Conservation (phyloP, 179 eudicot genomes). For the Beta lomatogona region DNA sequence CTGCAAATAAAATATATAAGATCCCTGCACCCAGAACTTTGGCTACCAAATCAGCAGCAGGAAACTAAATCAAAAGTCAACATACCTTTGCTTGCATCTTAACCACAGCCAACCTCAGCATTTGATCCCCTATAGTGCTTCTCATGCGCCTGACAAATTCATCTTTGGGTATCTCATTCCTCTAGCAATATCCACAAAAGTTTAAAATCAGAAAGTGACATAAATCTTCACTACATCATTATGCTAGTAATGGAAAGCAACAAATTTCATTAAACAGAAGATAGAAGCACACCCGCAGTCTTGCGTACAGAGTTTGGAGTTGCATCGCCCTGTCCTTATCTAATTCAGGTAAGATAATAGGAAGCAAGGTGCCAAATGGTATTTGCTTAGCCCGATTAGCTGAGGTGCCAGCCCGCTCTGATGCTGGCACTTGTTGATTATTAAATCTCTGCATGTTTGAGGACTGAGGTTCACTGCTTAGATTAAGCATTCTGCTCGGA, state of each 20-base stretch:
- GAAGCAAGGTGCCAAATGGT: conserved; percentile 86
- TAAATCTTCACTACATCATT: neutral
- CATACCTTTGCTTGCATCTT: conserved; percentile 77
- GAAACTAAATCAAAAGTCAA: conserved; percentile 8
- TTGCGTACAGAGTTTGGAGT: conserved; percentile 58
- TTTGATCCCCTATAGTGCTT: conserved; percentile 85
- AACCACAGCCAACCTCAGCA: conserved; percentile 85
- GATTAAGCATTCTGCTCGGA: conserved; percentile 24
- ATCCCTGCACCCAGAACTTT: conserved; percentile 32
- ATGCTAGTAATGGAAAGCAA: neutral
- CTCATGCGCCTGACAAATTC: conserved; percentile 82
- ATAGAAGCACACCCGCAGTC: conserved; percentile 54
- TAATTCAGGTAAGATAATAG: conserved; percentile 77
- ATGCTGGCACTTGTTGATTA: conserved; percentile 46
- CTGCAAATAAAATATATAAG: conserved; percentile 39
- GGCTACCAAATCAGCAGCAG: neutral
- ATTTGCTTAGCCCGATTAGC: conserved; percentile 64
- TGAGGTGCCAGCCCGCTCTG: conserved; percentile 47
- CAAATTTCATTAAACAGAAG: neutral
- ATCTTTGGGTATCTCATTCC: conserved; percentile 83
- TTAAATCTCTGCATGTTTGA: conserved; percentile 43
- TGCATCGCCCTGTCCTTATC: conserved; percentile 90
- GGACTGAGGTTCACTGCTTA: conserved; percentile 42
- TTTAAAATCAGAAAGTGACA: conserved; percentile 10
- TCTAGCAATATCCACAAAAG: conserved; percentile 46